Conservation (phyloP, 768 basidiomycete genomes). For the Strobilomyces confusus region DNA sequence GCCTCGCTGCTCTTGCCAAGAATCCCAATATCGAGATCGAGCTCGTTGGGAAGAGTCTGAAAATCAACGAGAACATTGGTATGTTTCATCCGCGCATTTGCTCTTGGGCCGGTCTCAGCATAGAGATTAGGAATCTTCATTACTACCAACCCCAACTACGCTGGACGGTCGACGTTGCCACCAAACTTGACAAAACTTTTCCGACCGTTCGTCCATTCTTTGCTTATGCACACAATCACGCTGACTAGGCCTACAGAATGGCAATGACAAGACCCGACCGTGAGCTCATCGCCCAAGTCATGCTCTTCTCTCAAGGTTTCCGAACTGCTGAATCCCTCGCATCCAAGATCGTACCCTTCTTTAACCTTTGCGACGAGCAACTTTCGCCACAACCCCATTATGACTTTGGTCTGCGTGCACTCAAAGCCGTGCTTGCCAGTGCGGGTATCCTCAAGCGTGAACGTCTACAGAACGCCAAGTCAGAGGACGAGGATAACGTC, state of each 20-base stretch:
- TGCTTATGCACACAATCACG: neutral
- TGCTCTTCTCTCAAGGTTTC: constrained; percentile 99
- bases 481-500: constrained; percentile 41
- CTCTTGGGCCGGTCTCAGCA: constrained; percentile 2
- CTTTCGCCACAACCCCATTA: constrained; percentile 97
- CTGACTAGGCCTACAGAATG: constrained; percentile 56
- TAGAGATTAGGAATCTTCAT: constrained; percentile 81
- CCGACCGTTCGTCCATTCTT: constrained; percentile 64
- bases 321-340: constrained; percentile 96
- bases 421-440: constrained; percentile 94
- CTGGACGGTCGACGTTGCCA: constrained; percentile 88
- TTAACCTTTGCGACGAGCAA: constrained; percentile 97
- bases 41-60: constrained; percentile 89
- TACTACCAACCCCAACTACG: constrained; percentile 98
- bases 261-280: constrained; percentile 99
- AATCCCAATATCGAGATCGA: constrained; percentile 92
- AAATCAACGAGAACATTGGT: constrained; percentile 94
- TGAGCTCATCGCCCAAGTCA: constrained; percentile 98
- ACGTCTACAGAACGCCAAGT: constrained; percentile 52
- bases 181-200: constrained; percentile 91
- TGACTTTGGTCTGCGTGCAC: constrained; percentile 95
- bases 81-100: constrained; percentile 5
- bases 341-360: constrained; percentile 98
- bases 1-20: constrained; percentile 75
- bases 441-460: constrained; percentile 98